phyloP scores from a whole-genome alignment of 805 yeast species.

The Zygosaccharomyces lentus region DNA sequence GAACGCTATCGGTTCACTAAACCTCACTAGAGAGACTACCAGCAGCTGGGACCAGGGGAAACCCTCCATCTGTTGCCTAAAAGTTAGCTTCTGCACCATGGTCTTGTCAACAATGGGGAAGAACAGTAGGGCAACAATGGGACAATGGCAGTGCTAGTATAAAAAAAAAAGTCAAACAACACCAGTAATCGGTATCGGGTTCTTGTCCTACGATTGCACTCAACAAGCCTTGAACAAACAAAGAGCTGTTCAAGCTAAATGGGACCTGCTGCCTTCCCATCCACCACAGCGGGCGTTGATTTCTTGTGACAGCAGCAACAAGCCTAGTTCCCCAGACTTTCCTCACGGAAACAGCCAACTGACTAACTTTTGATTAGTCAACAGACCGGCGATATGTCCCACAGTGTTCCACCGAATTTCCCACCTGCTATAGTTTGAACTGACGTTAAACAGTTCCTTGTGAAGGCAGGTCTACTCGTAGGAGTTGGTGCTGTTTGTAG shows the following conservation, averaged over 20 bases:
- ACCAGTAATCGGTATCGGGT: slow-evolving; percentile 39
- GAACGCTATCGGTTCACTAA: slow-evolving; percentile 60
- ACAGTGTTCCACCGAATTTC: slow-evolving; percentile 38
- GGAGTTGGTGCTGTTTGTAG: slow-evolving; percentile 5
- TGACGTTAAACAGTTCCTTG: neutral
- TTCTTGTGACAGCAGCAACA: slow-evolving; percentile 33
- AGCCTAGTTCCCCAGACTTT: slow-evolving; percentile 24
- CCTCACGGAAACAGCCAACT: slow-evolving; percentile 20
- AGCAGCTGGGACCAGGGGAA: slow-evolving; percentile 51
- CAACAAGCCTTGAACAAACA: slow-evolving; percentile 29
- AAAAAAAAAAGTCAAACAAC: slow-evolving; percentile 22
- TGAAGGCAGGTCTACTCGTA: slow-evolving; percentile 6
- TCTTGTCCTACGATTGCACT: slow-evolving; percentile 38
- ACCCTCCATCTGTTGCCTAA: slow-evolving; percentile 49
- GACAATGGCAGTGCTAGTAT: slow-evolving; percentile 1
- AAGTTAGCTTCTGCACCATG: slow-evolving; percentile 26
- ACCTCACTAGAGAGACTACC: slow-evolving; percentile 44
- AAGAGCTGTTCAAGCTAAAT: slow-evolving; percentile 25
- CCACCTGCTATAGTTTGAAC: slow-evolving; percentile 30
- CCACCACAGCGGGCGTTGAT: slow-evolving; percentile 18
- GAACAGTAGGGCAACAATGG: neutral
- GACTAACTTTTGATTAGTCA: neutral
- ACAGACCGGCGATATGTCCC: slow-evolving; percentile 11
- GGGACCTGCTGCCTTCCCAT: slow-evolving; percentile 34
- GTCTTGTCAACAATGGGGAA: neutral